Evolutionary conservation across 805 yeast species (phyloP).

Genomic region (Citeromyces nyonsensis): DNA sequence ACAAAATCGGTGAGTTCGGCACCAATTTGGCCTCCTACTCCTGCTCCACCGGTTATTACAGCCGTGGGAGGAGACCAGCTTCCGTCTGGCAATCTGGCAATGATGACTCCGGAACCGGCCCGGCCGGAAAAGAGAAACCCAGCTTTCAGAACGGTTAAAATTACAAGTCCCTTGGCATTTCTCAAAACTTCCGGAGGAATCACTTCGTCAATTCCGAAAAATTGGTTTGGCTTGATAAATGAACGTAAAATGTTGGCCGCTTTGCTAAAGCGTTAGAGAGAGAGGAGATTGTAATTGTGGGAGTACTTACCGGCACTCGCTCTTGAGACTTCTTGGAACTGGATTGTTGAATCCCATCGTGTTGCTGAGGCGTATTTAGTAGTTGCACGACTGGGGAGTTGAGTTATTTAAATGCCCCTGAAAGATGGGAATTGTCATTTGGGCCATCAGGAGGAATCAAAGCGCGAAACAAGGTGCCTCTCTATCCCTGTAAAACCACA

Average conservation of each 20-base stretch:
- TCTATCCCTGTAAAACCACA: too few species aligned
- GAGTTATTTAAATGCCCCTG: too few species aligned
- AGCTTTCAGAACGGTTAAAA: constrained; percentile 90
- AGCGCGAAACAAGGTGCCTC: too few species aligned
- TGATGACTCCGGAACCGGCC: constrained; percentile 94
- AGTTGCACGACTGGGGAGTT: too few species aligned
- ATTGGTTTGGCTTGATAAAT: constrained; percentile 88
- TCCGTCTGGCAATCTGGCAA: constrained; percentile 89
- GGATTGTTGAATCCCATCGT: constrained; percentile 84
- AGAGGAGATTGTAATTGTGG: neutral
- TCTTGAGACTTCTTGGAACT: constrained; percentile 75
- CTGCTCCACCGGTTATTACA: constrained; percentile 92
- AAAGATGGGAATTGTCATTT: too few species aligned
- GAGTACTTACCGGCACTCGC: constrained; percentile 68
- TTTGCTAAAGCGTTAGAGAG: constrained; percentile 32
- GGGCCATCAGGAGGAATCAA: too few species aligned
- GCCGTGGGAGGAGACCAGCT: constrained; percentile 97
- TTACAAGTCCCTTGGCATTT: constrained; percentile 85
- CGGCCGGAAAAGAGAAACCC: constrained; percentile 93
- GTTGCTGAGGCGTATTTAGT: too few species aligned
- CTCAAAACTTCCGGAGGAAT: constrained; percentile 82
- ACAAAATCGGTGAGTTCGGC: constrained; percentile 94
- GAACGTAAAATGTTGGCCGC: constrained; percentile 87
- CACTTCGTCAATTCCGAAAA: constrained; percentile 74
- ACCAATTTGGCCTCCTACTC: constrained; percentile 97